Evolutionary conservation across 2,329 filamentous ascomycete genomes (phyloP), one percentile per base, ranked within the genome.

Genomic region (Colletotrichum sublineola): DNA sequence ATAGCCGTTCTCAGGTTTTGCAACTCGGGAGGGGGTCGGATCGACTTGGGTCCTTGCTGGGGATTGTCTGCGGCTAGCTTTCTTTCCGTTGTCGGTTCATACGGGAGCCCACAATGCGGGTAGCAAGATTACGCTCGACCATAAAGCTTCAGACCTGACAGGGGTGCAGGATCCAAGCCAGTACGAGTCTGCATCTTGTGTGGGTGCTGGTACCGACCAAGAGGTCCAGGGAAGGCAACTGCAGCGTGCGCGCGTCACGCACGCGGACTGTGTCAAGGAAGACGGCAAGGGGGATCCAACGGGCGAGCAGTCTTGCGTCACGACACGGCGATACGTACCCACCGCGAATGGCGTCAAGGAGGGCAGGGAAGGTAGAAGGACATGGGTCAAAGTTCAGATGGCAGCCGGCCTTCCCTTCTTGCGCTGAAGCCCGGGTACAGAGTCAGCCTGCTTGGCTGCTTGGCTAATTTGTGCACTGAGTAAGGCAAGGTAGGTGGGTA

Each of bases 61-160:
- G 73, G 62, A 67, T n/a, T 67, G 64, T 74, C 56, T 73, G 73
- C 73, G 73, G 74, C 73, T 73, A 58, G 71, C 63, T 64, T 61
- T 67, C 71, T 60, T 75, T 75, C 74, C 74, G 74, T 74, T 63
- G 71, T 64, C 74, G 67, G 74, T 63, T 71, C 57, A 68, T 63
- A 68, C 67, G 73, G 67, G 55, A 64, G 66, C 42, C 63, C 74
- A 66, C 71, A 62, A 75, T 75, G 69, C 73, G 62, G 60, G 57
- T 65, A 71, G 50, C 67, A 71, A 72, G 40, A 71, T 74, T 31
- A 68, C 64, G 72, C 68, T 73, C 72, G 72, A 73, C 72, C 68
- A 46, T 56, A 29, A 61, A 74, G 71, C 73, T 73, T 74, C 73
- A 71, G 67, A 73, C 57, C 38, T 14, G 63, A 62, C 67, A 69